Conservation (phyloP, 2,329 filamentous ascomycete species). For the Xenosphaeropsis pyriputrescens region DNA sequence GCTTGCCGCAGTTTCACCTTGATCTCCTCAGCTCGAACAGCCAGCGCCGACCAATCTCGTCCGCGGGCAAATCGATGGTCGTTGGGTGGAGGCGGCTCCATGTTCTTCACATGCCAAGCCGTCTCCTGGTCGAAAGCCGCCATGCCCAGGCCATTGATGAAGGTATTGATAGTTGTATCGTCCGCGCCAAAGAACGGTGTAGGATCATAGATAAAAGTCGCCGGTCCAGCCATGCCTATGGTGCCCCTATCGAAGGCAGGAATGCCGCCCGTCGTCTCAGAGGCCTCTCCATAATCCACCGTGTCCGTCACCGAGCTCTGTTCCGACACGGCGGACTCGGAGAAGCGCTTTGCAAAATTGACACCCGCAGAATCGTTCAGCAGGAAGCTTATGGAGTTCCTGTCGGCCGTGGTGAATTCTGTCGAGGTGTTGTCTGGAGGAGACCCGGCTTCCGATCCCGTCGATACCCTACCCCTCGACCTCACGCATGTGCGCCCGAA, state of each 20-base stretch:
- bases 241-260: background rate
- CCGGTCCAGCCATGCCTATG: background rate
- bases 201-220: conserved; percentile 3
- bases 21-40: conserved; percentile 13
- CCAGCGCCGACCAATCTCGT: conserved; percentile 7
- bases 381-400: conserved; percentile 18
- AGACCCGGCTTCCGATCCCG: conserved; percentile 13
- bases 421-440: conserved; percentile 4
- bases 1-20: conserved; percentile 14
- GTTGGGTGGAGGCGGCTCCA: no score
- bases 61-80: conserved; percentile 8
- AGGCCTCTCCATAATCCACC: background rate
- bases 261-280: background rate
- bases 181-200: conserved; percentile 3
- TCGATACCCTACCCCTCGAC: background rate
- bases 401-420: conserved; percentile 12
- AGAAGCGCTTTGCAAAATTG: conserved; percentile 16
- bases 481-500: conserved; percentile 10
- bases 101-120: no score
- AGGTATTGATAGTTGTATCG: conserved; percentile 9
- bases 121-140: conserved; percentile 11
- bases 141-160: conserved; percentile 14
- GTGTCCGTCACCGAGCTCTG: conserved; percentile 4
- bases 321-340: conserved; percentile 11
- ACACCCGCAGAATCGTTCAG: conserved; percentile 14